These are phyloP conservation scores for Adansonia gregorii DNA, from an alignment of 441 rosid genomes.

Conservation along the genomic window DNA sequence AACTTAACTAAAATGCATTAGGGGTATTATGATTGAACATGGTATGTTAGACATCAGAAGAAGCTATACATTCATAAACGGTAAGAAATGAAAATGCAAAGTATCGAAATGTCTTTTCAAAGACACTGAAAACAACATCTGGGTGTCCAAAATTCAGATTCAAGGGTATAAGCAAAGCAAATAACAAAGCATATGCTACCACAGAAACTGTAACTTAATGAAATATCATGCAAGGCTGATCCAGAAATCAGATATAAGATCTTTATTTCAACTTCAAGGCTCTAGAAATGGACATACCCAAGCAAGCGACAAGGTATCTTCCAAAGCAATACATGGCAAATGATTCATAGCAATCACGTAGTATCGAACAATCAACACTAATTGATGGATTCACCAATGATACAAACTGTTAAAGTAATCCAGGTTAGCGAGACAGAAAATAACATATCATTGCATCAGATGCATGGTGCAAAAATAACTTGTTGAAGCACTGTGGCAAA, in stretches of 20 bases:
- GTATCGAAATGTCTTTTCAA: too few relatives aligned
- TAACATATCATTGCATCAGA: neutral
- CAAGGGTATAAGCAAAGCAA: constrained; percentile 9
- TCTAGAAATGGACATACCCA: constrained; percentile 62
- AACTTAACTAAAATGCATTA: neutral
- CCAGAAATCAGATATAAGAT: constrained; percentile 21
- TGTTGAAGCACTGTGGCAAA: neutral
- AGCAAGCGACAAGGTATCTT: constrained; percentile 66
- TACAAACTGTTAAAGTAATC: constrained; percentile 61
- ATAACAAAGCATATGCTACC: neutral
- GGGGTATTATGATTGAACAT: neutral
- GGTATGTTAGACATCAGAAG: neutral
- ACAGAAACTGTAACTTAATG: neutral
- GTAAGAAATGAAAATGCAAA: neutral
- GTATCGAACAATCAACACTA: constrained; percentile 87
- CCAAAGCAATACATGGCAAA: constrained; percentile 99
- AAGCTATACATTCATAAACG: neutral
- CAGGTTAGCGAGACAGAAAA: constrained; percentile 25
- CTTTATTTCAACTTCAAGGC: constrained; percentile 11
- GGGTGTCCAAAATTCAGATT: neutral
- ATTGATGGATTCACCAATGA: constrained; percentile 88
- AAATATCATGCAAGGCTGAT: constrained; percentile 16
- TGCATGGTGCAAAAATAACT: constrained; percentile 14
- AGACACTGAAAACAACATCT: neutral
- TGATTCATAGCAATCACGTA: constrained; percentile 81